phyloP scores from a whole-genome alignment of 2,329 filamentous ascomycete species.

The Apiospora koreana region DNA sequence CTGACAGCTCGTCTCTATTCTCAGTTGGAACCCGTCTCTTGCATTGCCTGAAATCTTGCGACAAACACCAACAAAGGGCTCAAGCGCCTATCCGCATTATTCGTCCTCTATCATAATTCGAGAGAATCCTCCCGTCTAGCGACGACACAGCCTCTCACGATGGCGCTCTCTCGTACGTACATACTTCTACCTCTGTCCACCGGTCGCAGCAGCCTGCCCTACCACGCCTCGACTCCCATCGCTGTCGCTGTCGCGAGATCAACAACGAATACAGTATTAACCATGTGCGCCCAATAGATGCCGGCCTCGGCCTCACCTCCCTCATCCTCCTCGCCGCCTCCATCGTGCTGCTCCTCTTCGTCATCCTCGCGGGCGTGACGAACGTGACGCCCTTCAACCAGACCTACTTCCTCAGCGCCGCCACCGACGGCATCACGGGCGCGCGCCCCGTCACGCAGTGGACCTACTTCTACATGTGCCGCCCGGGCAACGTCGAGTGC shows the following conservation, averaged over 20 bases:
- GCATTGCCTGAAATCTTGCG: background rate
- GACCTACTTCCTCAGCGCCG: constrained; percentile 84
- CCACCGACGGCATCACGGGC: constrained; percentile 71
- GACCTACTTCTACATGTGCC: constrained; percentile 89
- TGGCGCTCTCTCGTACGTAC: background rate
- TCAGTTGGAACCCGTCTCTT: background rate
- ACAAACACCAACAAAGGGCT: background rate
- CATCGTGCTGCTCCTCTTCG: constrained; percentile 58
- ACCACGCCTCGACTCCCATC: background rate
- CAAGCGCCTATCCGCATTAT: background rate
- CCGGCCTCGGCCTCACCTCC: background rate
- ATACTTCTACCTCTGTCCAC: background rate
- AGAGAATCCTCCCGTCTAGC: background rate
- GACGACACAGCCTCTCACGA: background rate
- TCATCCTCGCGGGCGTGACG: constrained; percentile 58
- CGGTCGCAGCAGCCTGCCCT: background rate
- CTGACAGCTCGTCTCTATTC: background rate
- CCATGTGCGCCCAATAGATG: background rate
- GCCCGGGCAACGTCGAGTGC: constrained; percentile 65
- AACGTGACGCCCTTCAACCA: constrained; percentile 60
- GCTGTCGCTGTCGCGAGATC: background rate
- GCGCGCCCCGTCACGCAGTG: constrained; percentile 73
- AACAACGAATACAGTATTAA: background rate
- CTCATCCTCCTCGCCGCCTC: constrained; percentile 49
- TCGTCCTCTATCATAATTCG: background rate